Evolutionary conservation across 768 basidiomycete species (phyloP), one percentile per base, ranked within the genome.

Genomic region (Mycena indigotica): DNA sequence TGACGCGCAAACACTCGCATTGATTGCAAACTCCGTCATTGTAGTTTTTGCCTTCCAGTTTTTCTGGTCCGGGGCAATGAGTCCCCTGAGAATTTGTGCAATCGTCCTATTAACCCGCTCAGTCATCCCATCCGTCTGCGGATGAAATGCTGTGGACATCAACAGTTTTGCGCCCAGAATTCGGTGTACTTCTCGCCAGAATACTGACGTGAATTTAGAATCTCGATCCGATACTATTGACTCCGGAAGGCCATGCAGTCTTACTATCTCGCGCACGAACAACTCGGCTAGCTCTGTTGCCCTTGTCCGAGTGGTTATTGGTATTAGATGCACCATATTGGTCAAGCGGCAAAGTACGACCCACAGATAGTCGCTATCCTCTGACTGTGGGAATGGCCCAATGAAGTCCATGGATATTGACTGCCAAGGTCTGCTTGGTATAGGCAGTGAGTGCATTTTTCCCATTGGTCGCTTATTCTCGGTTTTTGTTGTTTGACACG

Each of bases 131-230:
- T 80, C 76, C 0, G 76, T 74, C 53, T 81, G 65, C 0, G 79
- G 79, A 56, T 81, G 79, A 53, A 71, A 80, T 0, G 76, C 62
- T 0, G 72, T 74, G 0, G 75, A 77, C 70, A 81, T 71, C 1
- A 64, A 46, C 0, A 76, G 64, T 15, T 73, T 66, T 0, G 66
- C 64, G 0, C 72, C 70, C 0, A 75, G 52, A 5, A 66, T 16
- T 13, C 52, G 38, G 24, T 40, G 35, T n/a, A 53, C 38, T 19
- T 53, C 52, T 6, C 38, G 23, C 52, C 52, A 53, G 23, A 35
- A 53, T 15, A 19, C 21, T 5, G 52, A 53, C 12, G 39, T 53
- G 26, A 53, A 53, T 44, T 40, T 41, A 6, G 38, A 16, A 16
- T 41, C 52, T 4, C 52, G 52, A 29, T 53, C 52, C 3, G 52